These are phyloP conservation scores for Mimosa pudica DNA, from an alignment of 306 rosid genomes.

Conservation along the genomic window DNA sequence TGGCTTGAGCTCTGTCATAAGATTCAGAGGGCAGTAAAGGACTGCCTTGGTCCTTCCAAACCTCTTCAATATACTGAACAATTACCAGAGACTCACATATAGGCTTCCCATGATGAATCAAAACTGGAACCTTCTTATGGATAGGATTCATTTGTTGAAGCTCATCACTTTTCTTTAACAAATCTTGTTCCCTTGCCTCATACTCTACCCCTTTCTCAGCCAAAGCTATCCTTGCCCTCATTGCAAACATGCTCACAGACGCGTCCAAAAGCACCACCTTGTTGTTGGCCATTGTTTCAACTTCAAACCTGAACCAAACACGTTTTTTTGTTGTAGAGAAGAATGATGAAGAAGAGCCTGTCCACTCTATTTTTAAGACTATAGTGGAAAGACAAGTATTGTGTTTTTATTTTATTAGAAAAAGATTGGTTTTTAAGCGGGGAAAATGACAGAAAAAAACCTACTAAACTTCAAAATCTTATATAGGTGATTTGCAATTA, in stretches of 20 bases:
- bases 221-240: constrained; percentile 42
- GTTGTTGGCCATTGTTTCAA: constrained; percentile 24
- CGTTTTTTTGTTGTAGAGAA: background rate
- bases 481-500: no score
- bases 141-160: constrained; percentile 33
- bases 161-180: constrained; percentile 48
- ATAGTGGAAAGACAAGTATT: background rate
- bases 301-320: background rate
- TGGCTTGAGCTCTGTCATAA: constrained; percentile 40
- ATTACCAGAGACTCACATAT: constrained; percentile 47
- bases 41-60: constrained; percentile 33
- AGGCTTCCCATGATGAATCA: constrained; percentile 24
- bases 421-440: no score
- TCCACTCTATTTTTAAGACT: background rate
- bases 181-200: constrained; percentile 34
- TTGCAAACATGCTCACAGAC: constrained; percentile 36
- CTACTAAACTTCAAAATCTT: no score
- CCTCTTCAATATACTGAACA: constrained; percentile 49
- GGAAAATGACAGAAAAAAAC: no score
- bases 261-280: constrained; percentile 40
- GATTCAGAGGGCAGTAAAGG: constrained; percentile 47
- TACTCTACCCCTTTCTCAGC: constrained; percentile 43
- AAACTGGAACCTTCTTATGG: background rate
- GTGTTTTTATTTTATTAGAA: background rate
- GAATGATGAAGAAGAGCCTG: background rate